Evolutionary conservation across 2,329 filamentous ascomycete species (phyloP), one percentile per base, ranked within the genome.

Genomic region (Corinectria fuckeliana): DNA sequence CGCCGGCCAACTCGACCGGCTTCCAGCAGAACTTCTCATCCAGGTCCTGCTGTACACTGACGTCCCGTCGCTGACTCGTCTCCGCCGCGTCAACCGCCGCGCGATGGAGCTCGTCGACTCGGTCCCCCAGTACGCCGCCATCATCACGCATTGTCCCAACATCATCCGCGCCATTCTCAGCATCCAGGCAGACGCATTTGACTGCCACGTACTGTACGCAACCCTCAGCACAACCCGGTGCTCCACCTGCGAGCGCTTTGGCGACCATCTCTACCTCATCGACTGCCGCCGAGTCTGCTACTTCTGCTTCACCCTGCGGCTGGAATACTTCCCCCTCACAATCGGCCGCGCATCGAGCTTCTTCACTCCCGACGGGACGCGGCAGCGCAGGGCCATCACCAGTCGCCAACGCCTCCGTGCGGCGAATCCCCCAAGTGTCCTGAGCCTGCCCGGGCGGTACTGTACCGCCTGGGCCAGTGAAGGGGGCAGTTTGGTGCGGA

Each of bases 231-330:
- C 65, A 16, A 56, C 61, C 11, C 49, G 69, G 42, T 80, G 79
- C 65, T 66, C 69, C 47, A 64, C 47, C 8, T 80, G 78, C 68
- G 68, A 70, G 16, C 66, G 69, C n/a, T 77, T 79, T 59, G 78
- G 74, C 30, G 69, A 66, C 38, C 74, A 77, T 56, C 65, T 79
- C 47, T 78, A 78, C 61, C 70, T 79, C 18, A 66, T 79, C 39
- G 73, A 69, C 45, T 77, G 75, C 62, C 64, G 63, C 26, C 74
- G 78, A 3, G 75, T 80, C 48, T 81, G 78, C 66, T 77, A 72
- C 58, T 62, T 72, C 20, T 79, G 76, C 65, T 75, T 77, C 63
- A 71, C 70, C n/a, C 18, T 49, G 25, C 52, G 70, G 3, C 23
- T 39, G 1, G 58, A 62, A 45, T 78, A 75, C 56, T 67, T 74